These are phyloP conservation scores for Irpex sp. DNA, from an alignment of 1,284 basidiomycete genomes.

Conservation along the genomic window DNA sequence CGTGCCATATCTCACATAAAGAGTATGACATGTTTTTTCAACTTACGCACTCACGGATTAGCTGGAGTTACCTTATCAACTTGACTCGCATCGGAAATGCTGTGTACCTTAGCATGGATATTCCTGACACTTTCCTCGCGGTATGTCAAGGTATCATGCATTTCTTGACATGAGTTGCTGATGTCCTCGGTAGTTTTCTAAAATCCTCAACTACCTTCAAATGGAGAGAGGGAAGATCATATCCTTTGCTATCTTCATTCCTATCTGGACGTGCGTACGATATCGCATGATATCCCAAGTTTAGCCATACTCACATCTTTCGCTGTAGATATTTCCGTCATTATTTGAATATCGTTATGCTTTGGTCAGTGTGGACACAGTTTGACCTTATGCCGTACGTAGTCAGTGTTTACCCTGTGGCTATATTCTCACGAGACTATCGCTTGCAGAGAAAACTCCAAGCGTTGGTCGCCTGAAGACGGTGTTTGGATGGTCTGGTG, in stretches of 20 bases:
- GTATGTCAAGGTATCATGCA: conserved; percentile 40
- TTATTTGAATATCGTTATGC: conserved; percentile 85
- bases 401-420: neutral
- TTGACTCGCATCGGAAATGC: conserved; percentile 89
- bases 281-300: conserved; percentile 27
- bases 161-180: neutral
- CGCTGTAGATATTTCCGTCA: conserved; percentile 87
- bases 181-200: conserved; percentile 59
- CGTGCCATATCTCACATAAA: conserved; percentile 12
- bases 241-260: conserved; percentile 68
- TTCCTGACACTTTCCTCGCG: conserved; percentile 87
- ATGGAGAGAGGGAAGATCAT: conserved; percentile 61
- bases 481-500: conserved; percentile 75
- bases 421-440: neutral
- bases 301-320: neutral
- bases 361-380: conserved; percentile 85
- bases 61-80: conserved; percentile 87
- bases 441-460: conserved; percentile 46
- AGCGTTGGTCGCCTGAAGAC: conserved; percentile 57
- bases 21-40: neutral
- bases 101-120: conserved; percentile 96
- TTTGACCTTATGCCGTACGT: conserved; percentile 80
- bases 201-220: conserved; percentile 85
- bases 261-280: conserved; percentile 70
- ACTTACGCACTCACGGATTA: conserved; percentile 22